phyloP scores from a whole-genome alignment of 2,329 filamentous ascomycete genomes.

The Cladobotryum protrusum region DNA sequence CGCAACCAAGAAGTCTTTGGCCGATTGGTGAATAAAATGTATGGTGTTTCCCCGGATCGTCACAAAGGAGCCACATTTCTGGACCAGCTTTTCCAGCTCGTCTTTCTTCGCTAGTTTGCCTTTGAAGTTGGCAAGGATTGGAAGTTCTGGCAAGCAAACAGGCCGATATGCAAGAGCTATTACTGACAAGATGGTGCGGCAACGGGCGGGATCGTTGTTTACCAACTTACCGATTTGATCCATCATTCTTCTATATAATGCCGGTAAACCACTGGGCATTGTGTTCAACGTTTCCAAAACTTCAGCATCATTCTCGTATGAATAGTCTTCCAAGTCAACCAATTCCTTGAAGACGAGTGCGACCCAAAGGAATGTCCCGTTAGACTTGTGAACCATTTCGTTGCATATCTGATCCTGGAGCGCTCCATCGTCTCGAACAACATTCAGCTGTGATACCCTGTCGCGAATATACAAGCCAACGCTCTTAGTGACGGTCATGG shows the following conservation, averaged over 20 bases:
- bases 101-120: conserved; percentile 27
- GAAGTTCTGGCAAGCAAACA: conserved; percentile 28
- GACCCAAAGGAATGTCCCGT: conserved; percentile 26
- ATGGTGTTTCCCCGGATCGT: conserved; percentile 24
- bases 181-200: conserved; percentile 26
- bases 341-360: conserved; percentile 17
- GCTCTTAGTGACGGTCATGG: not conserved
- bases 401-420: conserved; percentile 2
- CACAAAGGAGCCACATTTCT: conserved; percentile 34
- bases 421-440: not conserved
- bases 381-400: conserved; percentile 24
- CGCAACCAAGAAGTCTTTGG: conserved; percentile 35
- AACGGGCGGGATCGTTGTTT: conserved; percentile 20
- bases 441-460: not conserved
- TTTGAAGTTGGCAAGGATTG: conserved; percentile 21
- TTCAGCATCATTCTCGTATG: not conserved
- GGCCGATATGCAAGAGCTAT: conserved; percentile 27
- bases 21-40: conserved; percentile 37
- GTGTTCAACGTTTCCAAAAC: not conserved
- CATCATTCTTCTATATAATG: conserved; percentile 34
- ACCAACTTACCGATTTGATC: conserved; percentile 21
- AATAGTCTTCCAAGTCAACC: conserved; percentile 5
- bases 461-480: not conserved
- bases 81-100: conserved; percentile 22
- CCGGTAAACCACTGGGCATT: not conserved